Evolutionary conservation across 2,329 filamentous ascomycete genomes (phyloP), one percentile per base, ranked within the genome.

Genomic region (Exophiala xenobiotica): DNA sequence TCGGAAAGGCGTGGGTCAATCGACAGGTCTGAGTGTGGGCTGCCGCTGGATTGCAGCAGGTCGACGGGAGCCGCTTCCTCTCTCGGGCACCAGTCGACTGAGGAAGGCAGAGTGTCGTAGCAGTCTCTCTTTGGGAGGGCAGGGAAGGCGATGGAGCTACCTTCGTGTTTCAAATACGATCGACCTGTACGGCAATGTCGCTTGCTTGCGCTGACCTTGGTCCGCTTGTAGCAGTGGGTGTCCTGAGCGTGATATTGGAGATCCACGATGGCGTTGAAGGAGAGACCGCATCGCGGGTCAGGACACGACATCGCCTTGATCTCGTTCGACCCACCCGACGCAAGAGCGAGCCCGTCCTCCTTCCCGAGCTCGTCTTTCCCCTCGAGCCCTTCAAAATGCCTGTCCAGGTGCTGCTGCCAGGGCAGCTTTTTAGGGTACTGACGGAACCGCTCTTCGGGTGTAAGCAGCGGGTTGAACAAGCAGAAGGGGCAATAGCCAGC

Each of bases 211-310:
- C 46, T 31, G 23, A 18, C 46, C 46, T 49, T 49, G 20, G 46
- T 49, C 26, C 46, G 37, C 46, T 49, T 42, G 6, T 42, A 49
- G 16, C 18, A 49, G 38, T 49, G 24, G 46, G 38, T 49, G 20
- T 49, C 37, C 38, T 49, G 16, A 35, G 46, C 37, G 37, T 49
- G 18, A 42, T 49, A 49, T 42, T 49, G 18, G 46, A 49, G 46
- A 49, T 49, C 37, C 31, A 42, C 35, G 35, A 49, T 19, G 18
- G 46, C 37, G 46, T 46, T 23, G 20, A 46, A 46, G 43, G 43
- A 46, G 43, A 46, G 43, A n/a, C 26, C 43, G 29, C 29, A 46
- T 46, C 27, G 27, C 27, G 43, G 43, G 43, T 46, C 20, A 20
- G 43, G 43, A 46, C 19, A 46, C 16, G 16, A 23, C 3, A 16